phyloP scores from a whole-genome alignment of 2,329 filamentous ascomycete species.

The Diplodia intermedia region DNA sequence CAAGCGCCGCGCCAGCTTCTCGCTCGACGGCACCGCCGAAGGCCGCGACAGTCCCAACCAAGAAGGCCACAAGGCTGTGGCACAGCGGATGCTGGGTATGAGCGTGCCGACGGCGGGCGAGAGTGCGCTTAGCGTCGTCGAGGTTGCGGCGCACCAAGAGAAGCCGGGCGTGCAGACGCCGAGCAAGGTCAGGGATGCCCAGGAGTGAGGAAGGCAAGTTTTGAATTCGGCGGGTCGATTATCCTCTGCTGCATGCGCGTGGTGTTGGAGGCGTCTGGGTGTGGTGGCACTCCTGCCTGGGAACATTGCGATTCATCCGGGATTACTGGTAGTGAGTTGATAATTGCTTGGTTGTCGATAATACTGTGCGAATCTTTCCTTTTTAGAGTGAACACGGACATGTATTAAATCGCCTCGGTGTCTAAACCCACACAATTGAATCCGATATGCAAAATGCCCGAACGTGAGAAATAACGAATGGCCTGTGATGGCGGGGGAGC shows the following conservation, averaged over 20 bases:
- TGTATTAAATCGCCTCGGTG: background rate
- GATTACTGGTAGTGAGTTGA: background rate
- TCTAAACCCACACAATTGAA: background rate
- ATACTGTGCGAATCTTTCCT: background rate
- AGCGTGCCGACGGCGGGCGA: slow-evolving; percentile 46
- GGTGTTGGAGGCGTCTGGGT: slow-evolving; percentile 24
- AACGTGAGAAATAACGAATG: background rate
- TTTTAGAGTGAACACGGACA: background rate
- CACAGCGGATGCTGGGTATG: slow-evolving; percentile 50
- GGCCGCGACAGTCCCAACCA: slow-evolving; percentile 35
- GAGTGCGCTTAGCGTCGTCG: slow-evolving; percentile 48
- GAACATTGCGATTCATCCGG: background rate
- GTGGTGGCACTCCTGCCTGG: background rate
- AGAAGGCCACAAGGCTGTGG: slow-evolving; percentile 48
- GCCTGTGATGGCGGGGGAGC: background rate
- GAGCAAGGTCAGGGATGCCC: slow-evolving; percentile 37
- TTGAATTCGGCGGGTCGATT: background rate
- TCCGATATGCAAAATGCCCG: background rate
- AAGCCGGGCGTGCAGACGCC: slow-evolving; percentile 52
- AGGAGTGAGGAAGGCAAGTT: background rate
- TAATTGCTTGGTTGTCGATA: slow-evolving; percentile 1
- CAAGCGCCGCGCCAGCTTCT: slow-evolving; percentile 34
- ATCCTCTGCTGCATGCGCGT: slow-evolving; percentile 14
- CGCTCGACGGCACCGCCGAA: background rate
- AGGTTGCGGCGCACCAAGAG: slow-evolving; percentile 50